phyloP scores from a whole-genome alignment of 257 asterid genomes.

The Catharanthus roseus region DNA sequence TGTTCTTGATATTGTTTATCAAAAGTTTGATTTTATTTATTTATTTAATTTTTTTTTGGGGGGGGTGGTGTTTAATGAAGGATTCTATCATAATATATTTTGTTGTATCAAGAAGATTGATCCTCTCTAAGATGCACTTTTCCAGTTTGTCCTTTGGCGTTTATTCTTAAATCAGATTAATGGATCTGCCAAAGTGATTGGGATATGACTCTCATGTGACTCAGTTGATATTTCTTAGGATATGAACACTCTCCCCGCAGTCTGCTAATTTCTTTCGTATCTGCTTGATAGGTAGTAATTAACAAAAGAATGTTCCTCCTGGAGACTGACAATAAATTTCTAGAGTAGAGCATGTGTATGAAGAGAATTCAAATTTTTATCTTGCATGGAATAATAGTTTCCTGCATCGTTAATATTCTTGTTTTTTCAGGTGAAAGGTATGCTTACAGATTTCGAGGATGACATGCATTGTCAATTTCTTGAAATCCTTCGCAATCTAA shows the following conservation, averaged over 20 bases:
- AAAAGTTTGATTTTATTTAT: background rate
- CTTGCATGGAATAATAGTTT: background rate
- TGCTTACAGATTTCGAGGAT: slow-evolving; percentile 87
- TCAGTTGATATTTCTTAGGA: background rate
- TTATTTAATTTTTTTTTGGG: too few species aligned
- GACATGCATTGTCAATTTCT: slow-evolving; percentile 97
- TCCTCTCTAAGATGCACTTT: background rate
- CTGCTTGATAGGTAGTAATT: background rate
- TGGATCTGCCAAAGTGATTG: background rate
- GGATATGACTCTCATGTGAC: background rate
- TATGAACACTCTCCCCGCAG: background rate
- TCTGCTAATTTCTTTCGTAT: background rate
- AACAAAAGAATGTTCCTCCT: background rate
- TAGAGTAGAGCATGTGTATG: background rate
- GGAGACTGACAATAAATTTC: background rate
- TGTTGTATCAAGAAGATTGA: background rate
- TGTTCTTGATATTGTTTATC: background rate
- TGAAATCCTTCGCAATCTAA: slow-evolving; percentile 90
- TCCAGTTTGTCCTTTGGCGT: background rate
- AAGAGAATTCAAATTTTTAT: background rate
- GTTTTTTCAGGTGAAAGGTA: slow-evolving; percentile 73
- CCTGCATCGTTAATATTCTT: background rate
- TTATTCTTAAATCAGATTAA: background rate
- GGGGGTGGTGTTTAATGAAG: background rate
- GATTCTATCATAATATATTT: background rate